Evolutionary conservation across 768 basidiomycete genomes (phyloP), one percentile per base, ranked within the genome.

Genomic region (Amanita polypyramis): DNA sequence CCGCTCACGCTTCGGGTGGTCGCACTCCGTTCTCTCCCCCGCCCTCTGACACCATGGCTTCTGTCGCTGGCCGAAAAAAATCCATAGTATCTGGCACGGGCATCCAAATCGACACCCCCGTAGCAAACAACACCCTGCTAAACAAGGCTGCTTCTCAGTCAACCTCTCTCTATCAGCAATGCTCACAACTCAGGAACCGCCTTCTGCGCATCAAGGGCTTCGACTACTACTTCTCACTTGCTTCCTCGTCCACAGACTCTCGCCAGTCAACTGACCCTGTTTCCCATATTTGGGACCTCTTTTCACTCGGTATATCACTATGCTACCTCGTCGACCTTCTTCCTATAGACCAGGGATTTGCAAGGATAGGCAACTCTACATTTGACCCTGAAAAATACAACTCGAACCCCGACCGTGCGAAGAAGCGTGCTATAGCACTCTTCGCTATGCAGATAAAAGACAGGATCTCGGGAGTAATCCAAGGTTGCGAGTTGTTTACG

Each of bases 281-380:
- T 58, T 83, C 85, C 40, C 89, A 92, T 63, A 80, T 97, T 43
- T 95, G 94, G 84, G 88, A 91, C 60, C 82, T 88, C 61, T 88
- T 99, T 67, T 82, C 92, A 35, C 77, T 92, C 30, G 96, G 96
- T 50, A 82, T 90, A 41, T 84, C 93, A 38, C 85, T 98, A 56
- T 95, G 92, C 69, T 96, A 87, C 70, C 81, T 99, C 57, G 95
- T 90, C 74, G 95, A 99, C 68, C 81, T 86, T 63, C 81, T 97
- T 48, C 84, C 85, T 33, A 64, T 65, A 43, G 72, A 82, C 44
- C 72, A 75, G 47, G 79, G 77, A 27, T 77, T 76, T 58, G 72
- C 64, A 43, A 75, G 70, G 65, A 74, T 76, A 52, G 73, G 73
- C 59, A 74, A 76, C 53, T 79, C 89, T 46, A 72, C 79, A 57